Base-by-base conservation (phyloP, 225 moss, liverwort and hornwort species). In the Thuidium tamariscinum region DNA sequence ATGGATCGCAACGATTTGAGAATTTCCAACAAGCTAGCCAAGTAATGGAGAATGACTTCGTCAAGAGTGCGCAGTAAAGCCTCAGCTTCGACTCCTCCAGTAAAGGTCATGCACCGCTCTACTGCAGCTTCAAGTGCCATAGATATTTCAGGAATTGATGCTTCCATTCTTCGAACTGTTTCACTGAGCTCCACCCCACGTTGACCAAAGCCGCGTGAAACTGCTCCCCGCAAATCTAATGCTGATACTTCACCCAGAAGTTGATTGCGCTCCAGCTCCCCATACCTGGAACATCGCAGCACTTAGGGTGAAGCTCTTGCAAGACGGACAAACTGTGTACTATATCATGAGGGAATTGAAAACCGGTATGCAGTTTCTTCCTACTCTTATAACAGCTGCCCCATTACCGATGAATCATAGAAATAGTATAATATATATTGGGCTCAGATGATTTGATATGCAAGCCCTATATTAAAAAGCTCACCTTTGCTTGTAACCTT, bases 171-270 rank as follows among this genome's bases (percentile, higher is more conserved):
- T 78, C 99, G 94, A 71, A 99, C 99, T 81, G 99, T 97, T 89
- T 99, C 99, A 91, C 97, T 99, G 79, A 99, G 90, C 89, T 99
- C 99, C 70, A 99, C 97, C 81, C 99, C 97, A 62, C 94, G 94
- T 93, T 96, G 96, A 83, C 99, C 99, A 62, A 99, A 76, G 86
- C 95, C 96, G 77, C 99, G 95, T 37, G 93, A 91, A 69, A 96
- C 95, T 83, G 97, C 97, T 72, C 94, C 95, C 76, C 93, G 93
- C 84, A 99, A 90, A 89, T 96, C 95, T 86, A 99, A 84, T 64
- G 91, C 86, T 49, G 93, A 81, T 41, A 99, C 89, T 85, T 95
- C 97, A 87, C 87, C 90, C 46, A 95, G 69, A 64, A 99, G 92
- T 90, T 99, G 97, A 30, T 79, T 74, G 52, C 96, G 99, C 91